These are phyloP conservation scores for Coniochaeta hoffmannii DNA, from an alignment of 2,329 filamentous ascomycete genomes.

Conservation along the genomic window DNA sequence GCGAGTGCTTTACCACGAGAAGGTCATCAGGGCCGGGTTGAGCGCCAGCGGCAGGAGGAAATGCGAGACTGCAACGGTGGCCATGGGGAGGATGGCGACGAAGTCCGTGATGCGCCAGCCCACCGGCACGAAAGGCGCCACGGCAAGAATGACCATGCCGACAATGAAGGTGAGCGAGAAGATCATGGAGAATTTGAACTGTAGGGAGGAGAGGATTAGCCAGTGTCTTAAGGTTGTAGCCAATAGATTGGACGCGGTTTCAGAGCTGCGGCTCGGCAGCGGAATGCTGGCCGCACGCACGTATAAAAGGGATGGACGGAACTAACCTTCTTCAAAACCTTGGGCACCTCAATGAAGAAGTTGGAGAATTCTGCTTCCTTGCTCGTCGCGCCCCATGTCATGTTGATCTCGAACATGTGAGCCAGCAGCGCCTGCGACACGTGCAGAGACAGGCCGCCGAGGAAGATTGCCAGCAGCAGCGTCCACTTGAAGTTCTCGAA, in stretches of 20 bases:
- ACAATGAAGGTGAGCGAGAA: conserved; percentile 51
- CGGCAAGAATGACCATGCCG: conserved; percentile 58
- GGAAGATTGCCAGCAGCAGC: conserved; percentile 67
- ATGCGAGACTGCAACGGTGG: conserved; percentile 61
- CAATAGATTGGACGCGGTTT: background rate
- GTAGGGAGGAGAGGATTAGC: conserved; percentile 8
- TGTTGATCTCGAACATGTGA: conserved; percentile 81
- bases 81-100: conserved; percentile 70
- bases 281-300: background rate
- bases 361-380: conserved; percentile 78
- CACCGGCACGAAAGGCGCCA: conserved; percentile 55
- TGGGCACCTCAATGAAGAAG: conserved; percentile 79
- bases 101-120: conserved; percentile 63
- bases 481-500: conserved; percentile 69
- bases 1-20: conserved; percentile 55
- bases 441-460: conserved; percentile 75
- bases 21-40: conserved; percentile 75
- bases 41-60: conserved; percentile 64
- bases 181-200: conserved; percentile 67
- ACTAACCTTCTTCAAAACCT: conserved; percentile 65
- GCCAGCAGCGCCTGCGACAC: conserved; percentile 71
- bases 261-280: background rate
- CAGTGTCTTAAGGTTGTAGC: background rate
- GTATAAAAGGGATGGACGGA: conserved; percentile 20
- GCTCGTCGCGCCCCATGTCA: conserved; percentile 77